Conservation (phyloP, 1,284 basidiomycete species). For the Austroboletus niveus region DNA sequence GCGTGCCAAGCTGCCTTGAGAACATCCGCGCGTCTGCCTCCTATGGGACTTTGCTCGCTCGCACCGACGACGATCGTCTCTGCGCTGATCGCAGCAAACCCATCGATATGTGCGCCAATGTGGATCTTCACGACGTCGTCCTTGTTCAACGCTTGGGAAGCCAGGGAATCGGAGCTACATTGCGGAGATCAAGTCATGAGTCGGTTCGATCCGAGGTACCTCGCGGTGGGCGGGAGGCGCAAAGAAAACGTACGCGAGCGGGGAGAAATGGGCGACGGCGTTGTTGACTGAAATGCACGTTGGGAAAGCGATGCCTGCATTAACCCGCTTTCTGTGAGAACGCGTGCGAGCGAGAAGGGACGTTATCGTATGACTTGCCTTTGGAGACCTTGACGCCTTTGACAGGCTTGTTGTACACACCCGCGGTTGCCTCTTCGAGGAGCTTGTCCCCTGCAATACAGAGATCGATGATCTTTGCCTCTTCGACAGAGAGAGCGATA, state of each 20-base stretch:
- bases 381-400: slow-evolving; percentile 87
- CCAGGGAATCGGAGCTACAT: slow-evolving; percentile 66
- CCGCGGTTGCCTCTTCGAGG: slow-evolving; percentile 80
- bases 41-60: slow-evolving; percentile 68
- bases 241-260: slow-evolving; percentile 57
- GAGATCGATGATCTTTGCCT: slow-evolving; percentile 87
- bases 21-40: slow-evolving; percentile 85
- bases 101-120: slow-evolving; percentile 96
- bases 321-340: slow-evolving; percentile 2
- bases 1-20: slow-evolving; percentile 93
- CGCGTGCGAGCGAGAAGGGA: slow-evolving; percentile 1
- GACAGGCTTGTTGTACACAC: slow-evolving; percentile 87
- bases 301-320: slow-evolving; percentile 89
- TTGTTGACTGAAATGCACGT: slow-evolving; percentile 94
- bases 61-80: slow-evolving; percentile 91
- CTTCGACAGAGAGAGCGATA: slow-evolving; percentile 73
- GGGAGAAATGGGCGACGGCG: slow-evolving; percentile 79
- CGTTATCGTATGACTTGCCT: slow-evolving; percentile 50
- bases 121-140: slow-evolving; percentile 96
- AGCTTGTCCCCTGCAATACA: slow-evolving; percentile 92
- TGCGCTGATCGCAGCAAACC: slow-evolving; percentile 84
- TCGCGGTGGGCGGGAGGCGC: slow-evolving; percentile 10
- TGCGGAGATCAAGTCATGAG: not conserved
- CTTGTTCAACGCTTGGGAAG: slow-evolving; percentile 70
- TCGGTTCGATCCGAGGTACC: slow-evolving; percentile 2